phyloP scores from a whole-genome alignment of 108 stramenopile genomes.

The Parmales sp. region DNA sequence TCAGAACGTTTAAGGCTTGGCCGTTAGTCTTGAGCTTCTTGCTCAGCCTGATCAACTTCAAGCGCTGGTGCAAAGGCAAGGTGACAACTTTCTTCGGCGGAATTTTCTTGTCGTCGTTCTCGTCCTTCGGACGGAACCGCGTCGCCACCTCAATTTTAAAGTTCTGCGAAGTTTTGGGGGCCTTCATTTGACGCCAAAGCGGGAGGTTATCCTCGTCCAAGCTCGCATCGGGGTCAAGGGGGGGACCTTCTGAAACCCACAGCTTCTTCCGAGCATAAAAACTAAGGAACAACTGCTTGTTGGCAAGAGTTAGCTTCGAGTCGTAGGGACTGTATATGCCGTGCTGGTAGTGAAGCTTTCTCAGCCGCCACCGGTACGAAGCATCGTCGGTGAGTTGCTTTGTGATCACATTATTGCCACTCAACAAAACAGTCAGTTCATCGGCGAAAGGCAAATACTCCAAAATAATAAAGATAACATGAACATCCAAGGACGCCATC shows the following conservation, averaged over 20 bases:
- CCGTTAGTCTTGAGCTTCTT: slow-evolving; percentile 26
- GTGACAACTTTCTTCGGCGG: slow-evolving; percentile 24
- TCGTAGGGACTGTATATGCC: too few relatives aligned
- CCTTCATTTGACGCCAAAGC: neutral
- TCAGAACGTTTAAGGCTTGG: slow-evolving; percentile 30
- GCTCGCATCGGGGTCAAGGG: too few relatives aligned
- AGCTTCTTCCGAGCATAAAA: slow-evolving; percentile 16
- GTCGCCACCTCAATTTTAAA: slow-evolving; percentile 24
- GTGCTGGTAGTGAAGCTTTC: too few relatives aligned
- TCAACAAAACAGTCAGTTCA: too few relatives aligned
- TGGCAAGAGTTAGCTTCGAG: too few relatives aligned
- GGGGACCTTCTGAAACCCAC: slow-evolving; percentile 14
- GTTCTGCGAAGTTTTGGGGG: slow-evolving; percentile 1
- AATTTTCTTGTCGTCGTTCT: slow-evolving; percentile 7
- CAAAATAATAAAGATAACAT: too few relatives aligned
- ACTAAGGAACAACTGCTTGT: slow-evolving; percentile 15
- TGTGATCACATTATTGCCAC: too few relatives aligned
- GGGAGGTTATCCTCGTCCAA: neutral
- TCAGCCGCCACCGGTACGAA: too few relatives aligned
- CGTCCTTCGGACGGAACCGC: slow-evolving; percentile 21
- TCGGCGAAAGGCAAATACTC: too few relatives aligned
- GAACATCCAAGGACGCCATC: too few relatives aligned
- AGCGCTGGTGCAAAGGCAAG: slow-evolving; percentile 51
- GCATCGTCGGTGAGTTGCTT: too few relatives aligned
- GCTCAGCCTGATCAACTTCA: slow-evolving; percentile 35